Percentiles rank a stretch among this genome's conserved stretches.
Conservation (phyloP, 1,139 yeast genomes). For the Yamadazyma epiphylla region DNA sequence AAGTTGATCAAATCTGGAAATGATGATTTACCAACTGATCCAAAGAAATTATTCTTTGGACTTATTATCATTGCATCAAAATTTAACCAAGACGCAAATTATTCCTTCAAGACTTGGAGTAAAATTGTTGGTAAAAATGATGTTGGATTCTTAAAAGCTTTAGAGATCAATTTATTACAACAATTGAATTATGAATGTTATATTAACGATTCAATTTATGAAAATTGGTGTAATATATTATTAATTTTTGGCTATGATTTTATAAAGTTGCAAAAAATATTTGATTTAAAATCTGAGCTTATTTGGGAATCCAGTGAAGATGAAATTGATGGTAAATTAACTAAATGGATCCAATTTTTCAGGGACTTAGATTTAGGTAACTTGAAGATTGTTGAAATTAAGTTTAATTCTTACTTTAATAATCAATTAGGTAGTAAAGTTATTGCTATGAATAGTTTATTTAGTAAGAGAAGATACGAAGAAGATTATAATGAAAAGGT, state of each 20-base stretch:
- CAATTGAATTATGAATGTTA: conserved; percentile 55
- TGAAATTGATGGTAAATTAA: conserved; percentile 19
- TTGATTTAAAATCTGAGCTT: conserved; percentile 18
- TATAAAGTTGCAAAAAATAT: conserved; percentile 24
- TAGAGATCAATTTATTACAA: conserved; percentile 54
- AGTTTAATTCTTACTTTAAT: conserved; percentile 28
- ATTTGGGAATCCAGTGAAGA: conserved; percentile 26
- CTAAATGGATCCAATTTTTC: conserved; percentile 31
- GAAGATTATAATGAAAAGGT: conserved; percentile 8
- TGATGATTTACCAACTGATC: conserved; percentile 34
- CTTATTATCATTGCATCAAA: conserved; percentile 68
- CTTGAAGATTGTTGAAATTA: conserved; percentile 21
- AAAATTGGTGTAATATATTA: conserved; percentile 51
- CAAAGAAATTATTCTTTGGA: conserved; percentile 64
- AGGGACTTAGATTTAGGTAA: conserved; percentile 15
- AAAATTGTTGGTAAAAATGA: conserved; percentile 57
- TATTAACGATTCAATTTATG: conserved; percentile 47
- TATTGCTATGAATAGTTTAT: conserved; percentile 15
- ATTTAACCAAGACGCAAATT: conserved; percentile 70
- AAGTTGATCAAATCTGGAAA: conserved; percentile 28
- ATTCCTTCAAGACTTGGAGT: conserved; percentile 70
- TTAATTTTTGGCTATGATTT: conserved; percentile 45
- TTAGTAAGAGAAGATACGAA: conserved; percentile 18
- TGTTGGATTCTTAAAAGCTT: conserved; percentile 41
- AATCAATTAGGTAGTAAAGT: conserved; percentile 34